Evolutionary conservation across 345 rosid species (phyloP).

Genomic region (Populus tremula): DNA sequence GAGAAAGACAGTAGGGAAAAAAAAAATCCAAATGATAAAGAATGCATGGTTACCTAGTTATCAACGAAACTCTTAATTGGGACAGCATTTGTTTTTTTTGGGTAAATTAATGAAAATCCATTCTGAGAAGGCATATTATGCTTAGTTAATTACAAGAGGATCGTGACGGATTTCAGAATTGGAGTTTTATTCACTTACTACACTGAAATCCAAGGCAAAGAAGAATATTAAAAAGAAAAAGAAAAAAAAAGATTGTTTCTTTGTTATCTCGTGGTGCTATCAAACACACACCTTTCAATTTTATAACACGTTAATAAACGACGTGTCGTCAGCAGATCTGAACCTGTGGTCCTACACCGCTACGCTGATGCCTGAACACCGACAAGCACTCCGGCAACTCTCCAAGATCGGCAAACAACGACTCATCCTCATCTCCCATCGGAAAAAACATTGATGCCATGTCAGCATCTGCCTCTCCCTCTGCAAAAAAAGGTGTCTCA

Average conservation of each 20-base stretch:
- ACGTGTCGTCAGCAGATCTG: slow-evolving; percentile 52
- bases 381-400: slow-evolving; percentile 95
- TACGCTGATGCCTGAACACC: slow-evolving; percentile 59
- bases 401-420: slow-evolving; percentile 88
- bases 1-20: neutral
- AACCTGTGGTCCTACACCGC: slow-evolving; percentile 58
- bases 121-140: slow-evolving; percentile 22
- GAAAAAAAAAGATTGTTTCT: neutral
- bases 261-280: slow-evolving; percentile 8
- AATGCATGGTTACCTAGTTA: neutral
- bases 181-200: slow-evolving; percentile 28
- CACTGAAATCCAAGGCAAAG: slow-evolving; percentile 45
- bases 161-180: slow-evolving; percentile 31
- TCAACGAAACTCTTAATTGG: neutral
- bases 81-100: neutral
- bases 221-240: slow-evolving; percentile 12
- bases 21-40: neutral
- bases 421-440: slow-evolving; percentile 65
- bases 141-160: slow-evolving; percentile 19
- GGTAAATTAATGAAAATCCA: neutral
- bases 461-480: slow-evolving; percentile 32
- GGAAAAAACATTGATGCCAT: slow-evolving; percentile 41
- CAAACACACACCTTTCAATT: slow-evolving; percentile 19
- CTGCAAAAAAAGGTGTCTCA: slow-evolving; percentile 59
- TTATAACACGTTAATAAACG: neutral